These are phyloP conservation scores for Coprinopsis sp. DNA, from an alignment of 768 basidiomycete species.

Conservation along the genomic window DNA sequence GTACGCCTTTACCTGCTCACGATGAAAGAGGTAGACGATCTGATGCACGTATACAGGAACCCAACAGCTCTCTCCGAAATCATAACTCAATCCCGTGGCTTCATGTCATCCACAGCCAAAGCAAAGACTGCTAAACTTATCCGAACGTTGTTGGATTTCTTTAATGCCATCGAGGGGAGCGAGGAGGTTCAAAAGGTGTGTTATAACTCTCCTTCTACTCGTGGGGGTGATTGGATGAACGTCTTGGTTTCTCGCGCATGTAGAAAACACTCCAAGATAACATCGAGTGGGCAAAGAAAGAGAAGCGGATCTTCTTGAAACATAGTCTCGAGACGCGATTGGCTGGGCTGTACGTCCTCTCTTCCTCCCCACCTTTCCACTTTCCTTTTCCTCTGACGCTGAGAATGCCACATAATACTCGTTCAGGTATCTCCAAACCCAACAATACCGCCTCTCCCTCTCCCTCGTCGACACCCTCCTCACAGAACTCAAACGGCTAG, in stretches of 20 bases:
- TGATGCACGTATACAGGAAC: constrained; percentile 47
- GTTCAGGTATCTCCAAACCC: constrained; percentile 65
- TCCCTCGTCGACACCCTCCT: constrained; percentile 81
- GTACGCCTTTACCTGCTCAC: constrained; percentile 37
- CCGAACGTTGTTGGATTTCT: constrained; percentile 38
- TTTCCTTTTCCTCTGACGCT: neutral
- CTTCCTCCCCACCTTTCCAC: neutral
- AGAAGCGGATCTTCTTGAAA: constrained; percentile 94
- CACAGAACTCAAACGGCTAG: constrained; percentile 85
- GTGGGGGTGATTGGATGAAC: neutral
- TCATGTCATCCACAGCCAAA: constrained; percentile 94
- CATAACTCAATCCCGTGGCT: constrained; percentile 74
- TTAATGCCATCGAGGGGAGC: too few relatives aligned
- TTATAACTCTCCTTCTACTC: neutral
- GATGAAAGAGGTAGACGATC: neutral
- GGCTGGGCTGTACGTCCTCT: constrained; percentile 53
- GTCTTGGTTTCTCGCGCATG: constrained; percentile 54
- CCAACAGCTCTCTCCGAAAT: constrained; percentile 81
- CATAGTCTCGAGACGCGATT: constrained; percentile 90
- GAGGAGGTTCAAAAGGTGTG: neutral
- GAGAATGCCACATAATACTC: neutral
- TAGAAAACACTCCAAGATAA: constrained; percentile 88
- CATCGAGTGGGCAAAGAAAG: constrained; percentile 85
- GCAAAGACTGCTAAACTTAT: constrained; percentile 96
- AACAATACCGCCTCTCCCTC: constrained; percentile 75